A percentile compares a stretch with the other conserved stretches of the same genome.
Conservation (phyloP, 2,329 filamentous ascomycete species). For the Intubia oerlemansii region DNA sequence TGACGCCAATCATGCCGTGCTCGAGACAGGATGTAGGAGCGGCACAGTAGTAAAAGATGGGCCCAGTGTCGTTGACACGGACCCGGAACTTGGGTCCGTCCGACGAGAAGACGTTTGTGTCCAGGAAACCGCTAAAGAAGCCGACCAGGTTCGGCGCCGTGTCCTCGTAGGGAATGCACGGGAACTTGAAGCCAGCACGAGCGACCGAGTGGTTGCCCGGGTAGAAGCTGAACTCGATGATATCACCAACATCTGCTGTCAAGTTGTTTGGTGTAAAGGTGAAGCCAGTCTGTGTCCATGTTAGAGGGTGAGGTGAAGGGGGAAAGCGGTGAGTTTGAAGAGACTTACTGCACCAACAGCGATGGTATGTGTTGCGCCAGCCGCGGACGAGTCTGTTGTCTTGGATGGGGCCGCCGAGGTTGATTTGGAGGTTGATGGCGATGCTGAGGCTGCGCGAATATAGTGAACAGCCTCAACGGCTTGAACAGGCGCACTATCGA, state of each 20-base stretch:
- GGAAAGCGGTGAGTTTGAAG: too few species aligned
- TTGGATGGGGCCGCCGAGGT: too few species aligned
- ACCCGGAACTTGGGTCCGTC: conserved; percentile 21
- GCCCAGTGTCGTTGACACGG: conserved; percentile 35
- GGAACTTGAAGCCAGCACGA: conserved; percentile 32
- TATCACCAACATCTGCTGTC: conserved; percentile 22
- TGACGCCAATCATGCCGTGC: conserved; percentile 53
- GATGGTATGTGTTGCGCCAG: conserved; percentile 5
- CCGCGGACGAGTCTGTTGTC: too few species aligned
- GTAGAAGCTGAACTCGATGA: conserved; percentile 37
- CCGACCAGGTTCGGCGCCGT: conserved; percentile 23
- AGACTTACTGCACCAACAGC: conserved; percentile 12
- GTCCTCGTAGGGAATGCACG: conserved; percentile 41
- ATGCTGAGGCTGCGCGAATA: too few species aligned
- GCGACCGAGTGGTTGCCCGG: conserved; percentile 43
- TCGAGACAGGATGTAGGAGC: conserved; percentile 41
- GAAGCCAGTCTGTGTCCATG: conserved; percentile 10
- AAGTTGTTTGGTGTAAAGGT: conserved; percentile 16
- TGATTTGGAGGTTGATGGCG: too few species aligned
- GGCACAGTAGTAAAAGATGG: conserved; percentile 50
- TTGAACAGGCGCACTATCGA: too few species aligned
- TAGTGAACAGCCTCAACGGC: too few species aligned
- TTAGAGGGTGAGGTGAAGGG: neutral
- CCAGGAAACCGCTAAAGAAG: conserved; percentile 30
- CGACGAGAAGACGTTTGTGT: conserved; percentile 22